Evolutionary conservation across 495 filamentous ascomycete species (phyloP).

Genomic region (Antarctomyces pellizariae): DNA sequence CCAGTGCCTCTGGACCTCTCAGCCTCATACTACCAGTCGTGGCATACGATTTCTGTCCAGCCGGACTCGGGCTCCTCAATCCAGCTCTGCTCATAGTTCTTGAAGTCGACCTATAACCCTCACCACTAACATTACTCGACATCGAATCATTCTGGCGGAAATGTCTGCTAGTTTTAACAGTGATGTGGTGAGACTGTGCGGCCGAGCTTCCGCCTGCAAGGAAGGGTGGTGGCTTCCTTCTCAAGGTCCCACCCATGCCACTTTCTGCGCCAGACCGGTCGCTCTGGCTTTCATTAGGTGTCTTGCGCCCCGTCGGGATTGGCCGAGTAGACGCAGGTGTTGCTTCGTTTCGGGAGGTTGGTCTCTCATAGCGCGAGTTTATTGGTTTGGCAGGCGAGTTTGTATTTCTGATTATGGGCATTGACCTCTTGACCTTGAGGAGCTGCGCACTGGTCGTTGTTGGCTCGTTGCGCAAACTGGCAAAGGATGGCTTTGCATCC

Average conservation of each 20-base stretch:
- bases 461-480: constrained; percentile 28
- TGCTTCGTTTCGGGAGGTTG: constrained; percentile 21
- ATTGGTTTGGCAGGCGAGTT: constrained; percentile 21
- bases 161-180: constrained; percentile 40
- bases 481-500: constrained; percentile 29
- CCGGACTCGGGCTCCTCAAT: constrained; percentile 31
- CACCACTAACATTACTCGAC: constrained; percentile 27
- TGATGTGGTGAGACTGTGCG: constrained; percentile 57
- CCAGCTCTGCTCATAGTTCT: constrained; percentile 29
- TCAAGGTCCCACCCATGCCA: constrained; percentile 23
- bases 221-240: constrained; percentile 48
- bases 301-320: constrained; percentile 32
- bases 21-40: constrained; percentile 18
- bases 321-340: constrained; percentile 18
- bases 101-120: constrained; percentile 26
- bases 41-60: constrained; percentile 17
- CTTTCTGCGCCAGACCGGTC: constrained; percentile 26
- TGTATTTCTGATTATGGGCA: constrained; percentile 47
- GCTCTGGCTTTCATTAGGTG: constrained; percentile 44
- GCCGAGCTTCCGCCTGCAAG: constrained; percentile 54
- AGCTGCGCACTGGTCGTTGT: constrained; percentile 51
- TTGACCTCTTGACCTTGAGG: constrained; percentile 65
- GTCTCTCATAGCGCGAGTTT: constrained; percentile 24
- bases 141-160: constrained; percentile 57
- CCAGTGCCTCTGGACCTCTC: constrained; percentile 23